Base-by-base conservation (phyloP, 192 early-diverging fungal species). In the Spizellomyces sp. region DNA sequence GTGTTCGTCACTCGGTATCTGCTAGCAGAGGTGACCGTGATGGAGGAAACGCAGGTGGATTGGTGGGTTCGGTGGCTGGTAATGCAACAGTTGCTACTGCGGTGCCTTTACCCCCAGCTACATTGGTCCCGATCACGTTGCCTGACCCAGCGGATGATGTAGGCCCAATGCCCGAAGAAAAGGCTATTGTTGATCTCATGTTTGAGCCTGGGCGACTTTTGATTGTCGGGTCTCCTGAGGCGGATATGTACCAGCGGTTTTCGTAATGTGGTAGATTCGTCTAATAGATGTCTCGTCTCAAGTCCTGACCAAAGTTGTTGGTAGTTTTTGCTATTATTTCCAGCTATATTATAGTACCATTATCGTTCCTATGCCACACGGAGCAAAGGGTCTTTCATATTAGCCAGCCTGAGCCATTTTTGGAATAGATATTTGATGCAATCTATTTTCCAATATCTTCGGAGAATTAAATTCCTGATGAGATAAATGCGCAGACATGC, bases 111-210 rank as follows among this genome's bases (percentile, higher is more conserved):
- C 48, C 52, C n/a, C 69, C 45, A 27, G 61, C 66, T 57, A 75
- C 69, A 4, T 44, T 70, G 9, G 66, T 69, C 8, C 66, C 62
- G 7, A 50, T 75, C 15, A 50, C 41, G 8, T 27, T 74, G 5
- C 71, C 71, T 15, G 9, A n/a, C 1, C 54, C 61, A n/a, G 66
- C 47, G 19, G 61, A 65, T 9, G 74, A 79, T 65, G 12, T 47
- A 22, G 73, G 57, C 14, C 69, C 75, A 27, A 10, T 50, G 36
- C 64, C 64, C 8, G 64, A 66, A 21, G 81, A 81, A 67, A 58
- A 68, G 44, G 65, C 70, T 6, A 79, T 84, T 56, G 84, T 86
- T 14, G 84, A 86, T 74, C 66, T 86, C 9, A 85, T 86, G 80
- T 82, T 82, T 75, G 74, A 83, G 21, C 84, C 82, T 19, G 84